Percentiles rank a stretch among this genome's conserved stretches.
Evolutionary conservation across 202 grass and related monocot species (phyloP).

Genomic region (Setaria italica): DNA sequence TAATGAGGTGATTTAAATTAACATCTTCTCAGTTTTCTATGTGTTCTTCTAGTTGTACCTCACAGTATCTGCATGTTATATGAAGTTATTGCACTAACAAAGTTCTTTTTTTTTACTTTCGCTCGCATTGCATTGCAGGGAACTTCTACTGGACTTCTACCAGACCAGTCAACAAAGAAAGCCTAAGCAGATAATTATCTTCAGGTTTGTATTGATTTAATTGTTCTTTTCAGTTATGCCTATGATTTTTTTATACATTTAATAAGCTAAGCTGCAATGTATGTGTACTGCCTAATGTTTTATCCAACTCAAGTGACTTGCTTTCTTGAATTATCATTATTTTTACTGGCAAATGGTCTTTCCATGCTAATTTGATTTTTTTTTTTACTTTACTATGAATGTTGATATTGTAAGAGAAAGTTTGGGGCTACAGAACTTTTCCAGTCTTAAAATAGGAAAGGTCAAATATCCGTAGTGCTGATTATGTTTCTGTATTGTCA

Average conservation of each 20-base stretch:
- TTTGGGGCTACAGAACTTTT: too few relatives aligned
- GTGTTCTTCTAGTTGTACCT: slow-evolving; percentile 41
- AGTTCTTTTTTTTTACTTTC: neutral
- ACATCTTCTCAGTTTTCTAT: slow-evolving; percentile 21
- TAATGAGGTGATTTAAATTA: slow-evolving; percentile 68
- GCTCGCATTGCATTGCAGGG: slow-evolving; percentile 59
- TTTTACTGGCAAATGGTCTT: slow-evolving; percentile 15
- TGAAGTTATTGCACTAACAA: slow-evolving; percentile 1
- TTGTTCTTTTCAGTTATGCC: slow-evolving; percentile 10
- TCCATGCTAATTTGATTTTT: slow-evolving; percentile 4
- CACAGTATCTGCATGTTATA: neutral
- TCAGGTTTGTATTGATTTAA: slow-evolving; percentile 62
- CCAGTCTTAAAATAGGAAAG: too few relatives aligned
- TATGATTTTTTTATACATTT: neutral
- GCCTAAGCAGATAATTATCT: slow-evolving; percentile 85
- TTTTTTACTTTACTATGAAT: slow-evolving; percentile 15
- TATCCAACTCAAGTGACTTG: neutral
- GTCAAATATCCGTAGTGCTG: too few relatives aligned
- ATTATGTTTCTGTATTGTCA: too few relatives aligned
- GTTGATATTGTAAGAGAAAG: neutral
- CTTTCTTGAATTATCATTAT: slow-evolving; percentile 1
- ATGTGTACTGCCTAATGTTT: neutral
- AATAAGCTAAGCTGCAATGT: neutral
- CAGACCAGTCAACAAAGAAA: slow-evolving; percentile 67
- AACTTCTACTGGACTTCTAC: slow-evolving; percentile 89